phyloP scores from a whole-genome alignment of 495 filamentous ascomycete genomes.

The Letharia columbiana region DNA sequence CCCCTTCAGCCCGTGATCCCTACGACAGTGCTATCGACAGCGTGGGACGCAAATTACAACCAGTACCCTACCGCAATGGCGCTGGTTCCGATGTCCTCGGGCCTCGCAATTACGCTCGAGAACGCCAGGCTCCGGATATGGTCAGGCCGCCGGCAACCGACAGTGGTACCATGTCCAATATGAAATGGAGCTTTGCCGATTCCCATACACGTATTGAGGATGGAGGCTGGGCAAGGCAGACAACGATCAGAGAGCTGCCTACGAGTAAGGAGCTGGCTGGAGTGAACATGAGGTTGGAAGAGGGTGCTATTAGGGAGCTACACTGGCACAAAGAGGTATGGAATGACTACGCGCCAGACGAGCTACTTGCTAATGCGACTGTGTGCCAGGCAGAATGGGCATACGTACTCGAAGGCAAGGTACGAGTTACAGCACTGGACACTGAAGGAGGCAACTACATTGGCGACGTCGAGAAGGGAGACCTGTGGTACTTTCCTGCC shows the following conservation, averaged over 20 bases:
- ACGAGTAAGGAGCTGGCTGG: constrained; percentile 61
- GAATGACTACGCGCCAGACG: neutral
- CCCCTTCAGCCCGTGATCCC: neutral
- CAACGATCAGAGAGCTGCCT: constrained; percentile 56
- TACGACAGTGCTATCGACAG: neutral
- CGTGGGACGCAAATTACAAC: neutral
- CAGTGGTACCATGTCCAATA: neutral
- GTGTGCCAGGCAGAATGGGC: constrained; percentile 46
- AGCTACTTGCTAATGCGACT: no score
- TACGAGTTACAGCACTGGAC: constrained; percentile 51
- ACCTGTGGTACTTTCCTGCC: constrained; percentile 64
- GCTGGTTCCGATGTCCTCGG: neutral
- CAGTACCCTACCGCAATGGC: neutral
- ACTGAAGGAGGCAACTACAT: constrained; percentile 54
- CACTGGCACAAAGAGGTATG: constrained; percentile 59
- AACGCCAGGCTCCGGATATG: neutral
- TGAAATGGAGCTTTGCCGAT: neutral
- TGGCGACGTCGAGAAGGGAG: constrained; percentile 57
- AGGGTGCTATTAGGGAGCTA: constrained; percentile 57
- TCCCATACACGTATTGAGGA: constrained; percentile 26
- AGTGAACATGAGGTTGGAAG: constrained; percentile 67
- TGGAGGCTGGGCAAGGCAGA: constrained; percentile 62
- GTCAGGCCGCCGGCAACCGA: neutral
- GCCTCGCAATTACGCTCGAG: neutral
- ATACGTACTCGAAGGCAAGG: constrained; percentile 55